Evolutionary conservation across 202 grass and related monocot species (phyloP).

Genomic region (Thinopyrum obtusiflorum): DNA sequence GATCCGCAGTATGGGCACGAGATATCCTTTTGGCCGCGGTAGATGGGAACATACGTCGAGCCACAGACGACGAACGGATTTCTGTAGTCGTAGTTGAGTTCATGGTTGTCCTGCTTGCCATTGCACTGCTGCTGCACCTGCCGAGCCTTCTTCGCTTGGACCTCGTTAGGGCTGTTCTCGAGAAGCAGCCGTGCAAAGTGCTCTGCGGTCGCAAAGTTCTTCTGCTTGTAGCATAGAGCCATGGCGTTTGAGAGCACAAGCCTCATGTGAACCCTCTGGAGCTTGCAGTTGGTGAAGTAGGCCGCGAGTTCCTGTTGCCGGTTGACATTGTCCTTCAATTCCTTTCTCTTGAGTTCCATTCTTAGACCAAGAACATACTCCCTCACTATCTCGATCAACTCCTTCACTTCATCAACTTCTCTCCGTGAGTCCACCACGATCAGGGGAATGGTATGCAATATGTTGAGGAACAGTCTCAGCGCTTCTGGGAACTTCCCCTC

Average conservation of each 20-base stretch:
- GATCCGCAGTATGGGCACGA: slow-evolving; percentile 79
- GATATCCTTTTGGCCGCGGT: slow-evolving; percentile 93
- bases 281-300: slow-evolving; percentile 98
- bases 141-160: slow-evolving; percentile 74
- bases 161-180: slow-evolving; percentile 71
- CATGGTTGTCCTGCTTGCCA: slow-evolving; percentile 50
- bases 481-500: slow-evolving; percentile 92
- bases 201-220: slow-evolving; percentile 69
- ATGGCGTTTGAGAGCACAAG: slow-evolving; percentile 84
- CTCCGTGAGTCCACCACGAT: slow-evolving; percentile 83
- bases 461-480: slow-evolving; percentile 76
- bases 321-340: slow-evolving; percentile 60
- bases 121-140: slow-evolving; percentile 65
- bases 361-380: slow-evolving; percentile 91
- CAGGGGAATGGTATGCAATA: slow-evolving; percentile 79
- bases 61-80: slow-evolving; percentile 97
- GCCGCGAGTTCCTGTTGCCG: slow-evolving; percentile 88
- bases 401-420: slow-evolving; percentile 98
- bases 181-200: slow-evolving; percentile 92
- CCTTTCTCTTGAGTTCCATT: slow-evolving; percentile 88
- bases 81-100: slow-evolving; percentile 91
- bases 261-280: slow-evolving; percentile 88
- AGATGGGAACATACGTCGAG: slow-evolving; percentile 77
- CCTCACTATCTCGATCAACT: slow-evolving; percentile 84
- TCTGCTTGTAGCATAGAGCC: slow-evolving; percentile 69